A percentile compares a stretch with the other conserved stretches of the same genome.
Evolutionary conservation across 352 stramenopile species (phyloP).

Genomic region (Globisporangium nodosum): DNA sequence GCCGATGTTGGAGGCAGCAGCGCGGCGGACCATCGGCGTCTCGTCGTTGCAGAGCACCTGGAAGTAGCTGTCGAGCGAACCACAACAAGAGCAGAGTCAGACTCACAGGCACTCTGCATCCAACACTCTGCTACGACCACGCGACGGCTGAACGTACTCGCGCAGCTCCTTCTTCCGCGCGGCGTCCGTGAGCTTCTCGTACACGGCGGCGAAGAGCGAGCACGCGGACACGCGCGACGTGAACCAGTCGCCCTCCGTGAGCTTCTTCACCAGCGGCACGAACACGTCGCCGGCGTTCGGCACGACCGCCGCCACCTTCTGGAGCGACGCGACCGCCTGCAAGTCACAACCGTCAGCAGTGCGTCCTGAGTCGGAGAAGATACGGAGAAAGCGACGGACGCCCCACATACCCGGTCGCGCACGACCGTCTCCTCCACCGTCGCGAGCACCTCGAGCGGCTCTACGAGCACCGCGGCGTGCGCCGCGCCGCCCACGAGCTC

Average conservation of each 20-base stretch:
- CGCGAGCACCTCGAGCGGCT: constrained; percentile 90
- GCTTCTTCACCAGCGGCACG: constrained; percentile 70
- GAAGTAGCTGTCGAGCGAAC: constrained; percentile 46
- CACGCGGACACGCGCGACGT: constrained; percentile 86
- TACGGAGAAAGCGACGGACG: too few species aligned
- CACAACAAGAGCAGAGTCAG: too few species aligned
- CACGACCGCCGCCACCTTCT: constrained; percentile 65
- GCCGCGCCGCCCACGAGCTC: constrained; percentile 76
- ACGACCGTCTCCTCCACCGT: constrained; percentile 94
- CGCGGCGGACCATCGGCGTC: constrained; percentile 84
- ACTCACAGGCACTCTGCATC: too few species aligned
- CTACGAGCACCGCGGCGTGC: constrained; percentile 62
- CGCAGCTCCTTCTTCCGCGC: constrained; percentile 75
- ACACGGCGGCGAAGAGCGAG: constrained; percentile 72
- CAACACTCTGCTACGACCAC: too few species aligned
- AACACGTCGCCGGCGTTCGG: constrained; percentile 59
- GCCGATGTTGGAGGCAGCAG: constrained; percentile 72
- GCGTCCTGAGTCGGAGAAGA: too few species aligned
- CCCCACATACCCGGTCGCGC: constrained; percentile 59
- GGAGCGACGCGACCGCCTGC: constrained; percentile 62
- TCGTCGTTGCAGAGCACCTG: constrained; percentile 80
- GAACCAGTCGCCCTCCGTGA: constrained; percentile 86
- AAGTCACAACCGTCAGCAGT: too few species aligned
- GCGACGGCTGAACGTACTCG: constrained; percentile 60
- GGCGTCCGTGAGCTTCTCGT: constrained; percentile 51